phyloP scores from a whole-genome alignment of 192 early-diverging fungal species.

The Irineochytrium annulatum region DNA sequence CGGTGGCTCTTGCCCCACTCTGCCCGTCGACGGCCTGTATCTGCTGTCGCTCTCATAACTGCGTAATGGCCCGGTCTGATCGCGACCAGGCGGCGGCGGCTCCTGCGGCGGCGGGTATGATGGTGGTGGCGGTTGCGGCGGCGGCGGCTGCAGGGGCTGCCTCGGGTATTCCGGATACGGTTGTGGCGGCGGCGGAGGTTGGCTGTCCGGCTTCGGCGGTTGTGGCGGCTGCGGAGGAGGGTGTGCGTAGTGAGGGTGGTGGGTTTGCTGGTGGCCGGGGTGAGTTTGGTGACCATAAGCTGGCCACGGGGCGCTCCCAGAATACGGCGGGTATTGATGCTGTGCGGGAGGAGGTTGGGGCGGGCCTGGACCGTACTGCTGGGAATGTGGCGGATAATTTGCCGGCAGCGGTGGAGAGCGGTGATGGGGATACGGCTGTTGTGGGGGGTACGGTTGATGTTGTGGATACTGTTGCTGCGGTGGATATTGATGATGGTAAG shows the following conservation, averaged over 20 bases:
- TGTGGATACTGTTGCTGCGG: neutral
- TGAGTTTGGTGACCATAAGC: neutral
- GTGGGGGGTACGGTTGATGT: neutral
- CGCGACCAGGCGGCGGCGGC: neutral
- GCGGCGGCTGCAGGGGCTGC: neutral
- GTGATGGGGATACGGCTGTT: neutral
- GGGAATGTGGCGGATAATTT: neutral
- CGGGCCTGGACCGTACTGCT: neutral
- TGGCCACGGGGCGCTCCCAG: neutral
- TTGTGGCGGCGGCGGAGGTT: neutral
- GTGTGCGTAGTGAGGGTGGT: neutral
- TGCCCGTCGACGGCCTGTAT: neutral
- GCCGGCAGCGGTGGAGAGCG: neutral
- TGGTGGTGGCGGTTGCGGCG: neutral
- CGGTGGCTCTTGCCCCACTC: neutral
- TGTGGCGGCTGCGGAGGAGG: neutral
- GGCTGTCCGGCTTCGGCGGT: slow-evolving; percentile 13
- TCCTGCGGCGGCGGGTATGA: neutral
- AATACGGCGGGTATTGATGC: neutral
- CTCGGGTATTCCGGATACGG: neutral
- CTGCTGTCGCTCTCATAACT: neutral
- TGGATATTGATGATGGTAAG: neutral
- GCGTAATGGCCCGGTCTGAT: neutral
- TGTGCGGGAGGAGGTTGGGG: neutral
- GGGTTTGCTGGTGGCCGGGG: neutral